Evolutionary conservation across 164 flowering plant genomes (phyloP).

Genomic region (Chimonanthus praecox): DNA sequence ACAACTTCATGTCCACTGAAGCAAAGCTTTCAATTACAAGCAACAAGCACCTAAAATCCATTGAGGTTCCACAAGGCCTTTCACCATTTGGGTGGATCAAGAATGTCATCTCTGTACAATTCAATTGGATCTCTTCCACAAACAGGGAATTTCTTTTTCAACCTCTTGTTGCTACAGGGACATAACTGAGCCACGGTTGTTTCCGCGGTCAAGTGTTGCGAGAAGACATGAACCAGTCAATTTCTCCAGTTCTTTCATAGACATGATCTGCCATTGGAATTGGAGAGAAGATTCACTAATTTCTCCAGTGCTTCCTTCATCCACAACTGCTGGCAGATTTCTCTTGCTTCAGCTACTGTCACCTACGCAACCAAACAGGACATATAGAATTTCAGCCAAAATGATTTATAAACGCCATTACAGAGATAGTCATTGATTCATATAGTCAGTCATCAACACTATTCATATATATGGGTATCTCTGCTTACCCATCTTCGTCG

Average conservation of each 20-base stretch:
- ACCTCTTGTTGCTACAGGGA: background rate
- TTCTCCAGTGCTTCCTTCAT: slow-evolving; percentile 42
- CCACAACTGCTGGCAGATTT: slow-evolving; percentile 33
- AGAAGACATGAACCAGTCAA: background rate
- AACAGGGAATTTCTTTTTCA: background rate
- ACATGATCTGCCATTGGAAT: background rate
- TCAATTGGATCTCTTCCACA: background rate
- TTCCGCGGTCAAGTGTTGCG: background rate
- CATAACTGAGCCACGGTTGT: background rate
- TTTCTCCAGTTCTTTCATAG: background rate
- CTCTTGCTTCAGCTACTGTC: slow-evolving; percentile 37
- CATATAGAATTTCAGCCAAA: background rate
- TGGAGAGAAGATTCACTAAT: slow-evolving; percentile 11
- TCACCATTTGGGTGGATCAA: background rate
- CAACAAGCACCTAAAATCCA: background rate
- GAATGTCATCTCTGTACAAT: background rate
- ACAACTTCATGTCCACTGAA: background rate
- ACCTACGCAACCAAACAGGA: slow-evolving; percentile 29
- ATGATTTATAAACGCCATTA: background rate
- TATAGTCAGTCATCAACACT: too few species aligned
- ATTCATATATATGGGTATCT: background rate
- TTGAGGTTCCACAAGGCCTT: background rate
- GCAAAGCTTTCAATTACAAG: background rate
- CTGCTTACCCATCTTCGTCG: slow-evolving; percentile 65
- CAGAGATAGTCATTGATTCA: too few species aligned